These are phyloP conservation scores for Arabidopsis suecica DNA, from an alignment of 345 rosid genomes.

Conservation along the genomic window DNA sequence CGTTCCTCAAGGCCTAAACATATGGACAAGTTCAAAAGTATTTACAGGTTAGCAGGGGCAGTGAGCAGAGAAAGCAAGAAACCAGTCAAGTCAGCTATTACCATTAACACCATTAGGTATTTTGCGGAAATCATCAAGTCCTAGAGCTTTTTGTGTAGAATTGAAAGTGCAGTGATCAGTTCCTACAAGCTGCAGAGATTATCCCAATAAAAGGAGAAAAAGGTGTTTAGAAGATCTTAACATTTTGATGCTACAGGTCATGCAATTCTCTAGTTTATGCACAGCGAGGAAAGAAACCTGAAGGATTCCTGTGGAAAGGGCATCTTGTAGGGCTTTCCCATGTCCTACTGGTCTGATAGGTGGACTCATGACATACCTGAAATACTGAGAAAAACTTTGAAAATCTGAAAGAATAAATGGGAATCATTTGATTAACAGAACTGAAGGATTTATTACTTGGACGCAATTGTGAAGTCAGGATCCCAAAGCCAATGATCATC, in stretches of 20 bases:
- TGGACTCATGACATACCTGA: slow-evolving; percentile 98
- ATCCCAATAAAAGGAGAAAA: slow-evolving; percentile 11
- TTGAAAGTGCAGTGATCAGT: slow-evolving; percentile 93
- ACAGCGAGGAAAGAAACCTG: slow-evolving; percentile 59
- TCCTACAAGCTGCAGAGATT: slow-evolving; percentile 81
- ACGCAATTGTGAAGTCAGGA: slow-evolving; percentile 82
- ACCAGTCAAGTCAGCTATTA: slow-evolving; percentile 39
- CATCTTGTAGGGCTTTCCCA: slow-evolving; percentile 85
- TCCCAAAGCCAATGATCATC: slow-evolving; percentile 92
- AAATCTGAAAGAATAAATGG: slow-evolving; percentile 2
- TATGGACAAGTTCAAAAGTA: slow-evolving; percentile 21
- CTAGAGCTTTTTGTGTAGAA: slow-evolving; percentile 84
- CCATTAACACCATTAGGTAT: slow-evolving; percentile 98
- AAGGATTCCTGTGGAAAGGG: slow-evolving; percentile 88
- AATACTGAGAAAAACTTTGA: slow-evolving; percentile 30
- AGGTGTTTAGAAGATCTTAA: not conserved
- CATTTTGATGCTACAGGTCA: slow-evolving; percentile 1
- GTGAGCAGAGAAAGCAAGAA: slow-evolving; percentile 31
- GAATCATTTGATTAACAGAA: slow-evolving; percentile 5
- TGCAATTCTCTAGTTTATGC: slow-evolving; percentile 7
- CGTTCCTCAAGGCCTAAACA: slow-evolving; percentile 89
- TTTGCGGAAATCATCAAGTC: slow-evolving; percentile 88
- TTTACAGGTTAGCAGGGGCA: slow-evolving; percentile 10
- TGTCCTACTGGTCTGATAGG: slow-evolving; percentile 91
- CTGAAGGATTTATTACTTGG: slow-evolving; percentile 59